Base-by-base conservation (phyloP, 2,329 filamentous ascomycete species). In the Paracoccidioides lutzii region DNA sequence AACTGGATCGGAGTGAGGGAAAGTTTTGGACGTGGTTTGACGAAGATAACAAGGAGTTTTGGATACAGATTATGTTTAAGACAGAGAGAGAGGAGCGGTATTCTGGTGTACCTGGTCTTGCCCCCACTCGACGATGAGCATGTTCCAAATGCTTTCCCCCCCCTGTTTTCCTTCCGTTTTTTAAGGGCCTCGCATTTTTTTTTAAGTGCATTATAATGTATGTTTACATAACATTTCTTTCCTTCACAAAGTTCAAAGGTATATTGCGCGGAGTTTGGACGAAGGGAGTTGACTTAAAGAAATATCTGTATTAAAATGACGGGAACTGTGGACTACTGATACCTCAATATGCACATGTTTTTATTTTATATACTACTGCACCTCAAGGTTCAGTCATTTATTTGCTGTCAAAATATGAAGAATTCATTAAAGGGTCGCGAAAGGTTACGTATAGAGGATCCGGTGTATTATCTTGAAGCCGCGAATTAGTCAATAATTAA, bases 31-130 rank as follows among this genome's bases (percentile, higher is more conserved):
- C 82, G 54, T 97, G 90, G 84, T 98, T 90, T 78, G 93, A 98
- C 73, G 84, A 86, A 58, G 93, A 98, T 70, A 83, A 85, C 60
- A 95, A 94, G 78, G 91, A 97, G 76, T 98, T 94, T 69, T 97
- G 90, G 88, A 81, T 96, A 43, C 93, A 97, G 77, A 81, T 98
- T 61, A 87, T 97, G 78, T 98, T 97, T 75, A 93, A 96, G 81
- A 97, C 93, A 42, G 93, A 98, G 77, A 83, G 93, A 60, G 93
- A 97, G 74, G 91, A 96, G 78, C 79, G 90, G 58, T 97, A 83
- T 64, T 81, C 77, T 64, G 81, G 81, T 63, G 82, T 85, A 45
- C 82, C 82, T 40, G 82, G 82, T 56, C 69, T 85, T 66, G 81
- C 81, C 12, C 78, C 81, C 22, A 66, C 42, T 15, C 33, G 50